A percentile compares a stretch with the other conserved stretches of the same genome.
Evolutionary conservation across 2,329 filamentous ascomycete species (phyloP).

Genomic region (Colletotrichum gloeosporioides): DNA sequence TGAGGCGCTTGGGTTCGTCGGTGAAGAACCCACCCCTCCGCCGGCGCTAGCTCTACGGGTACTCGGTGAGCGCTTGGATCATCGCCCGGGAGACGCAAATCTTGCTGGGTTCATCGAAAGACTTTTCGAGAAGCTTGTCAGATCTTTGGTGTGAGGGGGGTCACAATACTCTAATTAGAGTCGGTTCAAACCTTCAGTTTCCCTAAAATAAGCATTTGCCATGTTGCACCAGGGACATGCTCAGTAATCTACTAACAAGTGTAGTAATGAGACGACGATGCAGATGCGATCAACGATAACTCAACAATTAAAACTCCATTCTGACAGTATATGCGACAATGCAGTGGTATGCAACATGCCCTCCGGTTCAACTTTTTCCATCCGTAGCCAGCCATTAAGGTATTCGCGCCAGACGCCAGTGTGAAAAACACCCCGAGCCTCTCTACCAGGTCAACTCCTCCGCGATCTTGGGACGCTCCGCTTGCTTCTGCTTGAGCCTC

Average conservation of each 20-base stretch:
- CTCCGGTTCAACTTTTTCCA: constrained; percentile 7
- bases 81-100: not conserved
- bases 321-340: constrained; percentile 8
- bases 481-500: constrained; percentile 48
- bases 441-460: constrained; percentile 48
- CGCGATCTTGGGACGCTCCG: constrained; percentile 47
- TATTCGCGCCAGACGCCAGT: constrained; percentile 19
- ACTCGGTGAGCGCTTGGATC: constrained; percentile 13
- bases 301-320: not conserved
- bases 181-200: not conserved
- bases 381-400: constrained; percentile 19
- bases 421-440: constrained; percentile 1
- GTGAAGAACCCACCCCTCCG: not conserved
- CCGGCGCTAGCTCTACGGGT: not conserved
- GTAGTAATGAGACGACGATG: not conserved
- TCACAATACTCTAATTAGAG: not conserved
- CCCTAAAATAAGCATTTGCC: not conserved
- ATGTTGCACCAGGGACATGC: not conserved
- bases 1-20: constrained; percentile 10
- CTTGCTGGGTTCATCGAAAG: not conserved
- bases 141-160: not conserved
- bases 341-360: constrained; percentile 14
- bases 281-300: not conserved
- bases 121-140: not conserved
- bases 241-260: not conserved